A percentile compares a stretch with the other conserved stretches of the same genome.
These are phyloP conservation scores for Pseudogymnoascus sp. DNA, from an alignment of 2,329 filamentous ascomycete species.

Conservation along the genomic window DNA sequence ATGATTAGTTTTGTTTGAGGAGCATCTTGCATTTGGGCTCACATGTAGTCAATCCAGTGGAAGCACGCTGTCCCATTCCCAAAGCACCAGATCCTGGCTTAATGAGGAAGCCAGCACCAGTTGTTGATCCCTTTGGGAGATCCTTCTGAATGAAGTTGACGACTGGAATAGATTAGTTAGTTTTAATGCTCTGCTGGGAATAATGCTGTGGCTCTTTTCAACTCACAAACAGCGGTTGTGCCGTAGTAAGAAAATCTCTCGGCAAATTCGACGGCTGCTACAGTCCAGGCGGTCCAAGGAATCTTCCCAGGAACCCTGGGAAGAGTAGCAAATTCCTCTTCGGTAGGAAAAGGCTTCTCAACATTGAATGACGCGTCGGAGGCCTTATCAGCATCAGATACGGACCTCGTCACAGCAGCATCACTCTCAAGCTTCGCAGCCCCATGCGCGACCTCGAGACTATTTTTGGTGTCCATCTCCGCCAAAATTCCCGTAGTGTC, in stretches of 20 bases:
- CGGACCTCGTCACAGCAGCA: neutral
- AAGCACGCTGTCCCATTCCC: slow-evolving; percentile 41
- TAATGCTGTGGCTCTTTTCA: neutral
- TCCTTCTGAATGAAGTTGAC: slow-evolving; percentile 8
- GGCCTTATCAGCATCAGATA: slow-evolving; percentile 11
- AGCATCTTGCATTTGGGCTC: neutral
- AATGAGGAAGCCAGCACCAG: slow-evolving; percentile 36
- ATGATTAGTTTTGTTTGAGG: slow-evolving; percentile 21
- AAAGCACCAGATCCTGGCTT: slow-evolving; percentile 32
- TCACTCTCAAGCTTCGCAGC: slow-evolving; percentile 12
- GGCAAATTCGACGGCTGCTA: slow-evolving; percentile 65
- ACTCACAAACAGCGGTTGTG: slow-evolving; percentile 56
- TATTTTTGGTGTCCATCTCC: slow-evolving; percentile 15
- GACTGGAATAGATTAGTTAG: neutral
- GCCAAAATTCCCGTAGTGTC: neutral
- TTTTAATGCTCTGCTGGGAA: slow-evolving; percentile 16
- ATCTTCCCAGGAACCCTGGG: slow-evolving; percentile 55
- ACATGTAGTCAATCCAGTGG: slow-evolving; percentile 39
- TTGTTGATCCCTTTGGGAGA: slow-evolving; percentile 21
- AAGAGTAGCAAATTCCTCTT: slow-evolving; percentile 53
- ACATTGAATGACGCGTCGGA: slow-evolving; percentile 7
- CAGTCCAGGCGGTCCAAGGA: slow-evolving; percentile 58
- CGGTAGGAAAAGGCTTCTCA: slow-evolving; percentile 39
- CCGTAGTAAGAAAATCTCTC: slow-evolving; percentile 73
- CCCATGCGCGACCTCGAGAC: slow-evolving; percentile 14